Conservation (phyloP, 1,139 yeast genomes). For the Yamadazyma sp. region DNA sequence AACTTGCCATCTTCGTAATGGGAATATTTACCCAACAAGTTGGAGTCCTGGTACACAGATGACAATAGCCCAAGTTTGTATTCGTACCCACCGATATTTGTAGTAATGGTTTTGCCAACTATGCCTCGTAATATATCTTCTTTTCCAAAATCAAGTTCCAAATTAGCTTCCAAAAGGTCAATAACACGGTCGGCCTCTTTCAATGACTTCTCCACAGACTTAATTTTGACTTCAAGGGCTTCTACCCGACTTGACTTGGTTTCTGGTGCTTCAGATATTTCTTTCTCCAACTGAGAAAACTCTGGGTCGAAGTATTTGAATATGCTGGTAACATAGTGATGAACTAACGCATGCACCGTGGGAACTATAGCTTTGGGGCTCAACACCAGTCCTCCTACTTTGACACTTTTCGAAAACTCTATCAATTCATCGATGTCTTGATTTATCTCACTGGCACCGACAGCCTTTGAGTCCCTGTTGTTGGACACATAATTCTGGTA, state of each 20-base stretch:
- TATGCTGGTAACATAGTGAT: constrained; percentile 20
- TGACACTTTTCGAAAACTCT: constrained; percentile 13
- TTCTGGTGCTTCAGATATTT: neutral
- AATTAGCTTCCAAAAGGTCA: constrained; percentile 17
- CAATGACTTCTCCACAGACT: constrained; percentile 17
- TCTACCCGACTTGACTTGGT: constrained; percentile 6
- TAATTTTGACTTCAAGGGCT: constrained; percentile 17
- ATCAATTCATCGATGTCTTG: constrained; percentile 15
- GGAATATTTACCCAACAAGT: constrained; percentile 56
- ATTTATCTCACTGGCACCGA: constrained; percentile 1
- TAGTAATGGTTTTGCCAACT: constrained; percentile 47
- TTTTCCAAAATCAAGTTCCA: constrained; percentile 52
- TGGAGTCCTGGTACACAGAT: constrained; percentile 58
- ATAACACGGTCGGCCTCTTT: constrained; percentile 19
- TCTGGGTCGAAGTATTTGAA: constrained; percentile 10
- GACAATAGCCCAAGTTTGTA: constrained; percentile 65
- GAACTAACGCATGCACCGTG: constrained; percentile 25
- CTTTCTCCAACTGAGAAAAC: neutral
- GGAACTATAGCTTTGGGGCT: constrained; percentile 16
- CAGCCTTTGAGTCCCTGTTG: constrained; percentile 17
- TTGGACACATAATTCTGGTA: constrained; percentile 58
- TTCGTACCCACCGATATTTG: constrained; percentile 64
- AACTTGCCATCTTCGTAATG: constrained; percentile 35
- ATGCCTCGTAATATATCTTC: constrained; percentile 64
- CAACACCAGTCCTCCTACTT: constrained; percentile 1